Evolutionary conservation across 192 early-diverging fungal genomes (phyloP), one percentile per base, ranked within the genome.

Genomic region (Phycomyces nitens): DNA sequence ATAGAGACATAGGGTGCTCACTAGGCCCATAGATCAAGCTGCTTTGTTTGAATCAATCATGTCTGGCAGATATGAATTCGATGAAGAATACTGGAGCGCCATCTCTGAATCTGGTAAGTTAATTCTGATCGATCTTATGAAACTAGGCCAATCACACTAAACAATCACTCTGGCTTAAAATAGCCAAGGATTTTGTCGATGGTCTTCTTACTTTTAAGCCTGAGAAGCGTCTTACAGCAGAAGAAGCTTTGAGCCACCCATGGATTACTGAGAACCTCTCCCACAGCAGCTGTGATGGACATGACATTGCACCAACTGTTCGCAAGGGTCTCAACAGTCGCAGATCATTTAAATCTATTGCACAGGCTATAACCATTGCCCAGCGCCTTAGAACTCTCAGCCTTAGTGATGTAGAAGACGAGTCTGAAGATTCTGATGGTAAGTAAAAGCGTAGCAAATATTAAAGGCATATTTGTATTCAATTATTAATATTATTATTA

Each of bases 211-310:
- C 80, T 29, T 74, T 89, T 18, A 79, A 89, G 62, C 90, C 92
- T 0, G 56, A 72, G 52, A 69, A 76, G 26, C 93, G 95, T 51
- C 71, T 92, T 64, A 93, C 93, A 5, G 89, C 86, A 18, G 77
- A 76, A 9, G 77, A 96, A 62, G 94, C 94, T 2, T 74, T 96
- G 38, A 34, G 74, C 12, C 92, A 97, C 70, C 88, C 88, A 3
- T 98, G 94, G 93, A 82, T 94, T 51, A 73, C 78, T 10, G 82
- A 58, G 2, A 72, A 65, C 18, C 14, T n/a, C 2, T 22, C 18
- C 12, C 41, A 47, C 34, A 47, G 62, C 14, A 47, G 3, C 3
- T 47, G 44, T 47, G 44, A 47, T 47, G 15, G 12, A 47, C 18
- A n/a, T 14, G 44, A 47, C 12, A 10, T 63, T 18, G 62, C 62